These are phyloP conservation scores for Adansonia digitata DNA, from an alignment of 345 rosid genomes.

Conservation along the genomic window DNA sequence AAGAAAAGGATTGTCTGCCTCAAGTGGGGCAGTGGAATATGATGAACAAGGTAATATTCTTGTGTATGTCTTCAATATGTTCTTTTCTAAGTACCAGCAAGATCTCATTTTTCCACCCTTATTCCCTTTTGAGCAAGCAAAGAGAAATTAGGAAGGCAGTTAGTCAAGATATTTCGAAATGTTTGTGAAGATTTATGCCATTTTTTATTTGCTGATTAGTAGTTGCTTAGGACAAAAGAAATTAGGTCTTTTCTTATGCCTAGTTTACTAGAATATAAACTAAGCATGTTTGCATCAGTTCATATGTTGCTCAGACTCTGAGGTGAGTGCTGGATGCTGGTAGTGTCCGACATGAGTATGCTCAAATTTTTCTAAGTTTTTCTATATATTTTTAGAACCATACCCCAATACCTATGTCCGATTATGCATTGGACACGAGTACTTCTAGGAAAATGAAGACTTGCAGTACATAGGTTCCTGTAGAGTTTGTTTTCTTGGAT, in stretches of 20 bases:
- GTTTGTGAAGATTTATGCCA: background rate
- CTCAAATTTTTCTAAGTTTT: no score
- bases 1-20: conserved; percentile 94
- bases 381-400: no score
- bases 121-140: background rate
- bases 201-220: no score
- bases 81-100: background rate
- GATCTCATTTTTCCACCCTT: background rate
- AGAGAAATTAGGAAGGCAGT: background rate
- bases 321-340: no score
- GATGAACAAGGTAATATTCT: conserved; percentile 82
- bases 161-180: background rate
- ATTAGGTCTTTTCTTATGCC: background rate
- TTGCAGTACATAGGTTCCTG: background rate
- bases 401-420: no score
- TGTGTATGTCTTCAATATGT: background rate
- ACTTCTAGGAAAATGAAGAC: no score
- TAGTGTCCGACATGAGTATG: no score
- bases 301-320: no score
- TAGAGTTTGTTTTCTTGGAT: background rate
- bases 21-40: conserved; percentile 99
- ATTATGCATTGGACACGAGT: no score
- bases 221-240: no score
- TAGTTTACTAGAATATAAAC: background rate
- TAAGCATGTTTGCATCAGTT: no score